Evolutionary conservation across 1,284 basidiomycete species (phyloP).

Genomic region (Trichosporon coremiiforme): DNA sequence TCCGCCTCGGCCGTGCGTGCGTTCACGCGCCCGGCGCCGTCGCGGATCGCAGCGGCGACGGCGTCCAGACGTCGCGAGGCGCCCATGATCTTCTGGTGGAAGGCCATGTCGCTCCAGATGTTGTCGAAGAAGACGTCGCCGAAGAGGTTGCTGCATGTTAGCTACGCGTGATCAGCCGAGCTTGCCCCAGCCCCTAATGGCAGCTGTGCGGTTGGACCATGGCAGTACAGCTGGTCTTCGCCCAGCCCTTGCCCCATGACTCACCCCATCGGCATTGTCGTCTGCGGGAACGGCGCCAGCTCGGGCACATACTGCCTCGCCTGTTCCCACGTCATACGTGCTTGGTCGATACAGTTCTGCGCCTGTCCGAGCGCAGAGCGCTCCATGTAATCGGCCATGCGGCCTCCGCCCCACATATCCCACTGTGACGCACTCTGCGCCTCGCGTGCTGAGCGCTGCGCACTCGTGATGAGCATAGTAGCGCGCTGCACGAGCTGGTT

Average conservation of each 20-base stretch:
- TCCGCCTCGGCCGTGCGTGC: background rate
- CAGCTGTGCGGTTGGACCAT: too few species aligned
- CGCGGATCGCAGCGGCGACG: background rate
- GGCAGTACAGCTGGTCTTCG: too few species aligned
- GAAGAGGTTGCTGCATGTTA: constrained; percentile 26
- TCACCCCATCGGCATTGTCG: constrained; percentile 31
- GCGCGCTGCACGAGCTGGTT: constrained; percentile 31
- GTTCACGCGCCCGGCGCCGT: background rate
- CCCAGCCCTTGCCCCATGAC: background rate
- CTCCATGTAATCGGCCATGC: constrained; percentile 26
- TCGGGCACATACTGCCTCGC: constrained; percentile 28
- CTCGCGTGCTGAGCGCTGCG: constrained; percentile 16
- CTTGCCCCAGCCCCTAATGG: too few species aligned
- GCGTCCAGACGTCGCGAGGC: background rate
- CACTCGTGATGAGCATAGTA: constrained; percentile 22
- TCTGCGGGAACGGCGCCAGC: constrained; percentile 22
- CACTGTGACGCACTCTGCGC: constrained; percentile 16
- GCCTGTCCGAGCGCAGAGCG: constrained; percentile 30
- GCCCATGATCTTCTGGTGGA: constrained; percentile 33
- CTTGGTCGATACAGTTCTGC: constrained; percentile 32
- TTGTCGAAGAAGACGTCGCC: constrained; percentile 38
- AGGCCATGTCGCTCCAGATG: constrained; percentile 33
- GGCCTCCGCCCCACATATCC: constrained; percentile 22
- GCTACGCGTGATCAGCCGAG: background rate
- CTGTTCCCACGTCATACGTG: constrained; percentile 30